A percentile compares a stretch with the other conserved stretches of the same genome.
phyloP scores from a whole-genome alignment of 352 stramenopile genomes.

The Blastocystis sp. region DNA sequence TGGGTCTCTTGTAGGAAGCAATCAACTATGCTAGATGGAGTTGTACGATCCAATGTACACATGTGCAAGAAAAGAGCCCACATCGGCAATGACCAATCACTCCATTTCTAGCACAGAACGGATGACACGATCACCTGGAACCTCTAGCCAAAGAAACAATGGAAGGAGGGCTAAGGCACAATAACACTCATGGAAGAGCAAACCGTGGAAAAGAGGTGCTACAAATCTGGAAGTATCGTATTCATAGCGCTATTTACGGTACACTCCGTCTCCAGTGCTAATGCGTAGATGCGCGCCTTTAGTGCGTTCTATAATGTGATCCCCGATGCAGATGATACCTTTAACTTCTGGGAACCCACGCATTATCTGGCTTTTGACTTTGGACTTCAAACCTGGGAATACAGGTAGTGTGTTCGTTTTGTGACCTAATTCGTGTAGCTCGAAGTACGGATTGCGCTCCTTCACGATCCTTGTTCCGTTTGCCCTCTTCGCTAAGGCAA shows the following conservation, averaged over 20 bases:
- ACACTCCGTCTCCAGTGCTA: not conserved
- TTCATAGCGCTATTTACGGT: slow-evolving; percentile 9
- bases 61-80: too few species aligned
- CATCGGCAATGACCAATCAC: too few species aligned
- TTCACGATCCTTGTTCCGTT: slow-evolving; percentile 79
- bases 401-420: slow-evolving; percentile 72
- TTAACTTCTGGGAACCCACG: slow-evolving; percentile 86
- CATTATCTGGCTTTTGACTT: slow-evolving; percentile 81
- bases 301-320: slow-evolving; percentile 76
- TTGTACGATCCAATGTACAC: too few species aligned
- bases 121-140: too few species aligned
- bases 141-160: too few species aligned
- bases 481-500: slow-evolving; percentile 68
- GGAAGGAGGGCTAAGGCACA: too few species aligned
- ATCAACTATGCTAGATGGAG: too few species aligned
- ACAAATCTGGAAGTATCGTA: too few species aligned
- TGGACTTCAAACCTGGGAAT: slow-evolving; percentile 85
- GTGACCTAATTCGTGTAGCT: slow-evolving; percentile 66
- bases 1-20: too few species aligned
- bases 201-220: too few species aligned
- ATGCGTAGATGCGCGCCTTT: slow-evolving; percentile 5
- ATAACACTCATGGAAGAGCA: too few species aligned
- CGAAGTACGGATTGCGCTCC: slow-evolving; percentile 80
- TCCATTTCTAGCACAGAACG: too few species aligned
- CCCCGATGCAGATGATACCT: slow-evolving; percentile 83